Evolutionary conservation across 2,329 filamentous ascomycete species (phyloP).

Genomic region (Colletotrichum aenigma): DNA sequence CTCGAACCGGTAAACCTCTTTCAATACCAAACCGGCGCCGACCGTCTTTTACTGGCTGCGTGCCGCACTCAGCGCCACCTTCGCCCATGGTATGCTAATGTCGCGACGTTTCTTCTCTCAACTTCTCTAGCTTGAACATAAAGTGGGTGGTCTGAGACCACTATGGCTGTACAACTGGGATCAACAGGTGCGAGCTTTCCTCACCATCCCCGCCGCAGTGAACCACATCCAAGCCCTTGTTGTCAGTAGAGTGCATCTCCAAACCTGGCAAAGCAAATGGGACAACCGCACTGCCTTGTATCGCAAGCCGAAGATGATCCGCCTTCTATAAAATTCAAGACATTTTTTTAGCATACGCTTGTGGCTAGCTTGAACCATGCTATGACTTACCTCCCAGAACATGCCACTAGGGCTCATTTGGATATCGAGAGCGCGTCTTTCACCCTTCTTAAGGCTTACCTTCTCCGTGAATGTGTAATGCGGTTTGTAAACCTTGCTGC

Average conservation of each 20-base stretch:
- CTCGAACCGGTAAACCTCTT: not conserved
- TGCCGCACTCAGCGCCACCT: not conserved
- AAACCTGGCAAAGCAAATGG: not conserved
- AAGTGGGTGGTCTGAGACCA: not conserved
- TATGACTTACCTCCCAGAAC: not conserved
- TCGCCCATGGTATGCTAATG: not conserved
- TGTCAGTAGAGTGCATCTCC: not conserved
- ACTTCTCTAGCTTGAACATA: not conserved
- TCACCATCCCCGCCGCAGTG: not conserved
- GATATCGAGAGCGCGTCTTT: not conserved
- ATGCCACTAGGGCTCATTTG: not conserved
- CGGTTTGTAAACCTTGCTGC: not conserved
- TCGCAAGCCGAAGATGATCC: not conserved
- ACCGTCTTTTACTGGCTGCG: not conserved
- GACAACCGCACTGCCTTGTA: not conserved
- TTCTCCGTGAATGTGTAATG: not conserved
- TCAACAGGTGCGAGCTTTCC: not conserved
- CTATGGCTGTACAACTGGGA: not conserved
- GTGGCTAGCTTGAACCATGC: not conserved
- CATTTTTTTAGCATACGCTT: not conserved
- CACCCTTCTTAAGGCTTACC: not conserved
- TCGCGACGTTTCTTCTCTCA: not conserved
- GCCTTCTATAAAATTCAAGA: not conserved
- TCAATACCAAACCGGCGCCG: not conserved
- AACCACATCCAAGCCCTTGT: not conserved